These are phyloP conservation scores for Leccinum olivaceopallidum DNA, from an alignment of 768 basidiomycete genomes.

Conservation along the genomic window DNA sequence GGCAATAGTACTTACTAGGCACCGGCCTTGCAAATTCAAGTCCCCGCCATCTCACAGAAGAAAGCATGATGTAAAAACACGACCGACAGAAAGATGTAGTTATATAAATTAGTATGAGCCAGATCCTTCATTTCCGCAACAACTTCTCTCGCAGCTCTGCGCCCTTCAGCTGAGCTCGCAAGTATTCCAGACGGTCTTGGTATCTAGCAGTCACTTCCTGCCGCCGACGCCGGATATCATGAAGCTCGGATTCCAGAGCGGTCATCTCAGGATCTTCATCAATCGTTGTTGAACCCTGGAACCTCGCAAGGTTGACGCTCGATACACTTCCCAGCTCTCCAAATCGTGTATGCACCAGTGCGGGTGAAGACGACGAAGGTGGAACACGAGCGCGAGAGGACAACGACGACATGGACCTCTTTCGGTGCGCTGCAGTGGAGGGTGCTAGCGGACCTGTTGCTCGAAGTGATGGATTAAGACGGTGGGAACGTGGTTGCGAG, in stretches of 20 bases:
- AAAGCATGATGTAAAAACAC: slow-evolving; percentile 20
- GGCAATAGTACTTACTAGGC: too few relatives aligned
- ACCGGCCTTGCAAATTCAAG: too few relatives aligned
- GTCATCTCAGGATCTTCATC: slow-evolving; percentile 39
- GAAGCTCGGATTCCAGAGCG: slow-evolving; percentile 57
- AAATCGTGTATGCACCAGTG: slow-evolving; percentile 31
- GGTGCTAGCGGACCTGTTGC: slow-evolving; percentile 33
- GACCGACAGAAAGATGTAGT: slow-evolving; percentile 7
- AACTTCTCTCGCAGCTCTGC: slow-evolving; percentile 84
- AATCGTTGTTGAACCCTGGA: slow-evolving; percentile 20
- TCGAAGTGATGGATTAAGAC: slow-evolving; percentile 39
- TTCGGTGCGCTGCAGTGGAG: slow-evolving; percentile 43
- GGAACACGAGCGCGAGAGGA: slow-evolving; percentile 44
- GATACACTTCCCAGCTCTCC: slow-evolving; percentile 41
- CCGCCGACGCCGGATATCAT: slow-evolving; percentile 66
- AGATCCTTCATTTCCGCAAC: slow-evolving; percentile 49
- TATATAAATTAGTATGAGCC: slow-evolving; percentile 1
- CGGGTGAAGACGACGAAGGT: slow-evolving; percentile 37
- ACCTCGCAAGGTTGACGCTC: slow-evolving; percentile 54
- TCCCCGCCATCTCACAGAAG: slow-evolving; percentile 8
- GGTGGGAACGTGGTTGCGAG: slow-evolving; percentile 48
- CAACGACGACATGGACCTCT: slow-evolving; percentile 63
- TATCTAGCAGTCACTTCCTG: slow-evolving; percentile 74
- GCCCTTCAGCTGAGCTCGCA: slow-evolving; percentile 80
- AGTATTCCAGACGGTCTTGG: slow-evolving; percentile 73